phyloP scores from a whole-genome alignment of 2,329 filamentous ascomycete genomes.

The Seiridium unicorne region DNA sequence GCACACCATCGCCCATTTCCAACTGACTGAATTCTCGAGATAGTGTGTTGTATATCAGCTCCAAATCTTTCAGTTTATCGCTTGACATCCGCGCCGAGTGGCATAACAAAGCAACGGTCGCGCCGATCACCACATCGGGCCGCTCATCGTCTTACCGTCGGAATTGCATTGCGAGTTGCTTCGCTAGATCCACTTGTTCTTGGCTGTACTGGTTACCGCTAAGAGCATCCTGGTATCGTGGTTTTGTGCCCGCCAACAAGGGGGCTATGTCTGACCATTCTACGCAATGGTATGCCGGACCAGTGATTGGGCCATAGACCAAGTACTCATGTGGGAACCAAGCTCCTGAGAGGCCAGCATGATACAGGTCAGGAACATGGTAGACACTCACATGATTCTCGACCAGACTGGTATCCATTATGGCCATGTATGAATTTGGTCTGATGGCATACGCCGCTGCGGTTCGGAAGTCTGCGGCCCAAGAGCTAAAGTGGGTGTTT shows the following conservation, averaged over 20 bases:
- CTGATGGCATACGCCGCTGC: neutral
- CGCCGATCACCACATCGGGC: no score
- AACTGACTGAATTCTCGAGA: neutral
- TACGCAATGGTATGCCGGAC: neutral
- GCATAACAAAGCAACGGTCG: no score
- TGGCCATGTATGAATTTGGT: neutral
- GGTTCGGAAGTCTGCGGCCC: neutral
- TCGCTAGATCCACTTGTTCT: no score
- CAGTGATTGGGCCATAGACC: neutral
- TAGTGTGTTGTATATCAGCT: neutral
- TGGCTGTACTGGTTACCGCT: no score
- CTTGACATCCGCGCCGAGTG: neutral
- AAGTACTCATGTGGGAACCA: neutral
- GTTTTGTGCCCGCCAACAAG: neutral
- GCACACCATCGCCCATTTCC: neutral
- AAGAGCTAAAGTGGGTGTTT: conserved; percentile 2
- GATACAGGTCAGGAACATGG: neutral
- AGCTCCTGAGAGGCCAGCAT: neutral
- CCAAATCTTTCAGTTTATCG: neutral
- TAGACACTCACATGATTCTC: neutral
- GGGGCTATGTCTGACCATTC: neutral
- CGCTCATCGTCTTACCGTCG: no score
- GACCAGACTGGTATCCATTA: neutral
- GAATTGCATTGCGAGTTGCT: no score
- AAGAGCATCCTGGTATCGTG: neutral